These are phyloP conservation scores for Russula earlei DNA, from an alignment of 768 basidiomycete species.

Conservation along the genomic window DNA sequence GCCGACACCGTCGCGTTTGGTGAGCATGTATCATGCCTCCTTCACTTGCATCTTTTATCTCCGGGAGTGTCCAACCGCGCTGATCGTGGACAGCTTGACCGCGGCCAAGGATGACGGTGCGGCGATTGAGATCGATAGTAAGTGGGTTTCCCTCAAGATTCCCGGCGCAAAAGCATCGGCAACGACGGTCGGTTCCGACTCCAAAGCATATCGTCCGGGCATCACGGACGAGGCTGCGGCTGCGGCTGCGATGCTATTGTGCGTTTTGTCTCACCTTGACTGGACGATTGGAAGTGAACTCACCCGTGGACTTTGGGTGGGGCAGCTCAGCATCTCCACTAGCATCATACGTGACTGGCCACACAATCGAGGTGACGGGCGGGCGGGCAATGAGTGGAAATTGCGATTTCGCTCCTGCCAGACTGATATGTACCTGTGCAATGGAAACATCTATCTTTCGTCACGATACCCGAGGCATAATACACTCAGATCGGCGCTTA, in stretches of 20 bases:
- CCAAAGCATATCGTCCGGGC: constrained; percentile 42
- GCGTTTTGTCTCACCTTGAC: constrained; percentile 27
- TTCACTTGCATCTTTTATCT: background rate
- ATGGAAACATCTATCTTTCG: constrained; percentile 7
- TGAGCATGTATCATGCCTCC: constrained; percentile 23
- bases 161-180: constrained; percentile 41
- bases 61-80: background rate
- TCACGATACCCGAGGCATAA: constrained; percentile 1
- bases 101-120: constrained; percentile 70
- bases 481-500: constrained; percentile 8
- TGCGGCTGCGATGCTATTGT: constrained; percentile 69
- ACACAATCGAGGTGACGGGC: constrained; percentile 78
- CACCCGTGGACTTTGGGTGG: constrained; percentile 12
- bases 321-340: constrained; percentile 66
- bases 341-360: constrained; percentile 72
- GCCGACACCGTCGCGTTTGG: constrained; percentile 76
- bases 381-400: constrained; percentile 39
- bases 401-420: constrained; percentile 1
- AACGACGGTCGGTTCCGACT: constrained; percentile 31
- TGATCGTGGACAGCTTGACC: constrained; percentile 43
- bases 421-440: constrained; percentile 4
- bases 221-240: constrained; percentile 74
- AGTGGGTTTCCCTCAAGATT: constrained; percentile 76
- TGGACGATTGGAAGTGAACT: background rate
- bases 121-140: constrained; percentile 70